phyloP scores from a whole-genome alignment of 805 yeast species.

The Nakazawaea peltata region DNA sequence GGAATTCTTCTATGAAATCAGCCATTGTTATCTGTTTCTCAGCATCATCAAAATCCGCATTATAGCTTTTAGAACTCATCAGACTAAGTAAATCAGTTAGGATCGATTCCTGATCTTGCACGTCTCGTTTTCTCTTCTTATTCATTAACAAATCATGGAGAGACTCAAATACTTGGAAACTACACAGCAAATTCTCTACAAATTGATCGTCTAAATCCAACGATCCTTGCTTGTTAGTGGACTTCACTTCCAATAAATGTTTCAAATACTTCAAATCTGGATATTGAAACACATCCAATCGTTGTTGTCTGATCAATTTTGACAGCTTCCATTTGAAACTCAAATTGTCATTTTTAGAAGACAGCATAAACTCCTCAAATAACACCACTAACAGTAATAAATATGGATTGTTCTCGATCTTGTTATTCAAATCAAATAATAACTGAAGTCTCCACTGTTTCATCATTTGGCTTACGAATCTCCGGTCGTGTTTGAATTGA shows the following conservation, averaged over 20 bases:
- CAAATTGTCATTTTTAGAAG: neutral
- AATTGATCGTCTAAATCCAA: slow-evolving; percentile 4
- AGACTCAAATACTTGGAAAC: slow-evolving; percentile 4
- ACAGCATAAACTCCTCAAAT: slow-evolving; percentile 3
- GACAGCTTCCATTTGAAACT: neutral
- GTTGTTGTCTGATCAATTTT: slow-evolving; percentile 1
- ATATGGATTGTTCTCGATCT: slow-evolving; percentile 3
- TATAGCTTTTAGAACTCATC: too few relatives aligned
- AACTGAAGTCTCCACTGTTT: slow-evolving; percentile 5
- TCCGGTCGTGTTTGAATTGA: neutral
- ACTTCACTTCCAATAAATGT: neutral
- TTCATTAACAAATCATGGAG: neutral
- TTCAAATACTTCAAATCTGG: slow-evolving; percentile 4
- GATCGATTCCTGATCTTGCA: neutral
- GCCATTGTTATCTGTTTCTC: neutral
- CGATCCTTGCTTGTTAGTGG: neutral
- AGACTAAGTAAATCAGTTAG: neutral
- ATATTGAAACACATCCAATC: slow-evolving; percentile 4
- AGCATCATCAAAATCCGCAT: too few relatives aligned
- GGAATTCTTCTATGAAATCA: slow-evolving; percentile 1
- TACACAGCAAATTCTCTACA: slow-evolving; percentile 4
- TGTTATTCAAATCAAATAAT: slow-evolving; percentile 5
- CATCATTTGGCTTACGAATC: slow-evolving; percentile 1
- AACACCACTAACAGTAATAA: slow-evolving; percentile 5
- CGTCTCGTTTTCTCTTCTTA: neutral